phyloP scores from a whole-genome alignment of 2,329 filamentous ascomycete genomes.

The Corynespora cassiicola region DNA sequence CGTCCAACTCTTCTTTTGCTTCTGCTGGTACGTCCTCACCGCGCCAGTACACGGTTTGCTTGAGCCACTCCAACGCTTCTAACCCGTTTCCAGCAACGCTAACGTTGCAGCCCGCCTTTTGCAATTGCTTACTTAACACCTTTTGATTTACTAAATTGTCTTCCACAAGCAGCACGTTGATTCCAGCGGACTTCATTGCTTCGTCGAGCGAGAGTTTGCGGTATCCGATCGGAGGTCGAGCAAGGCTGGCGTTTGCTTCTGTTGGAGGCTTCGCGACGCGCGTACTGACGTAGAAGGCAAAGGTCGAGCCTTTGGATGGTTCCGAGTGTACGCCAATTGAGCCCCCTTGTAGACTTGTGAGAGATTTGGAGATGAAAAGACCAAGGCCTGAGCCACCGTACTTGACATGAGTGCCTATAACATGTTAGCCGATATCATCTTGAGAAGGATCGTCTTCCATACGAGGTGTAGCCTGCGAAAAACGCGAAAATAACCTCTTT shows the following conservation, averaged over 20 bases:
- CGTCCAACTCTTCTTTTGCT: no score
- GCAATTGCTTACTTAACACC: constrained; percentile 48
- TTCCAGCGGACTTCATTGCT: constrained; percentile 23
- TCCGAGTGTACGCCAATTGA: constrained; percentile 50
- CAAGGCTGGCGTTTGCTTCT: constrained; percentile 5
- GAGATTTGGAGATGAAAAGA: constrained; percentile 50
- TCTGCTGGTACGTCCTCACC: constrained; percentile 1
- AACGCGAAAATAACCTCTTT: constrained; percentile 36
- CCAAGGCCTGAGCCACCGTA: constrained; percentile 53
- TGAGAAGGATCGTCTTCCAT: not conserved
- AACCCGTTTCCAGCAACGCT: constrained; percentile 46
- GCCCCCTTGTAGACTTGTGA: constrained; percentile 42
- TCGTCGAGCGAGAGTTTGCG: constrained; percentile 22
- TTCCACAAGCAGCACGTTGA: constrained; percentile 41
- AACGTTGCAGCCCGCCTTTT: constrained; percentile 43
- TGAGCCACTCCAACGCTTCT: constrained; percentile 47
- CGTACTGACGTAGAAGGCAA: constrained; percentile 49
- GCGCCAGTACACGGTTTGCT: constrained; percentile 33
- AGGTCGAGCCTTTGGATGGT: constrained; percentile 42
- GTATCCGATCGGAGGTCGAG: constrained; percentile 12
- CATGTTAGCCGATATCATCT: not conserved
- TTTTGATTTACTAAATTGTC: constrained; percentile 52
- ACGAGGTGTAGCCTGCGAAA: constrained; percentile 36
- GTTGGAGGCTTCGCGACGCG: constrained; percentile 21
- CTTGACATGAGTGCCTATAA: constrained; percentile 33